A percentile compares a stretch with the other conserved stretches of the same genome.
phyloP scores from a whole-genome alignment of 2,329 filamentous ascomycete genomes.

The Botryotinia convoluta region DNA sequence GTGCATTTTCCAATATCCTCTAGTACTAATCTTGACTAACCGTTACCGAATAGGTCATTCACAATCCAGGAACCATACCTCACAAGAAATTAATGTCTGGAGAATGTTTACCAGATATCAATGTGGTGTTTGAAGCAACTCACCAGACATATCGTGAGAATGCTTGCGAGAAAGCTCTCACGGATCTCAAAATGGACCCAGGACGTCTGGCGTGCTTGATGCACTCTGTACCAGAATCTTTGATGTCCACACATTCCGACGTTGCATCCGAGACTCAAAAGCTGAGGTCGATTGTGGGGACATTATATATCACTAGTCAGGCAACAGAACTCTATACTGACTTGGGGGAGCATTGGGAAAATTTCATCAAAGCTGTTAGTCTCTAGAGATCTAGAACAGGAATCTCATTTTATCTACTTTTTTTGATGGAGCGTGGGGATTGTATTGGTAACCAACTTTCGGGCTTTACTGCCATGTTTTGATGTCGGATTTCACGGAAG shows the following conservation, averaged over 20 bases:
- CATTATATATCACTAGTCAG: constrained; percentile 17
- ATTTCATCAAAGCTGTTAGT: constrained; percentile 16
- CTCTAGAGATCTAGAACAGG: neutral
- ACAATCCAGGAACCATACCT: constrained; percentile 26
- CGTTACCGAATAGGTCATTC: constrained; percentile 19
- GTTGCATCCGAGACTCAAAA: constrained; percentile 8
- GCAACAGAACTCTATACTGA: constrained; percentile 10
- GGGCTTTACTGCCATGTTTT: neutral
- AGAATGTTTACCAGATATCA: constrained; percentile 22
- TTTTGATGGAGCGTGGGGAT: neutral
- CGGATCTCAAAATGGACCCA: constrained; percentile 9
- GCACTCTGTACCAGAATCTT: constrained; percentile 16
- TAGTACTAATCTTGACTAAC: neutral
- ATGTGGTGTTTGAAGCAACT: constrained; percentile 22
- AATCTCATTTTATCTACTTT: neutral
- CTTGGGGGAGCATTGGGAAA: constrained; percentile 18
- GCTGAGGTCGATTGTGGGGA: constrained; percentile 2
- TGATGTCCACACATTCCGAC: constrained; percentile 14
- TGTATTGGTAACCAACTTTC: neutral
- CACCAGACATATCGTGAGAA: constrained; percentile 10
- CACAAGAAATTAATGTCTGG: constrained; percentile 16
- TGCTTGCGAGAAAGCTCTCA: constrained; percentile 16
- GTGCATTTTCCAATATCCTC: neutral
- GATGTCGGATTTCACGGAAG: neutral
- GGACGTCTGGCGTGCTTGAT: constrained; percentile 18